Base-by-base conservation (phyloP, 306 rosid species). In the Cercis canadensis region DNA sequence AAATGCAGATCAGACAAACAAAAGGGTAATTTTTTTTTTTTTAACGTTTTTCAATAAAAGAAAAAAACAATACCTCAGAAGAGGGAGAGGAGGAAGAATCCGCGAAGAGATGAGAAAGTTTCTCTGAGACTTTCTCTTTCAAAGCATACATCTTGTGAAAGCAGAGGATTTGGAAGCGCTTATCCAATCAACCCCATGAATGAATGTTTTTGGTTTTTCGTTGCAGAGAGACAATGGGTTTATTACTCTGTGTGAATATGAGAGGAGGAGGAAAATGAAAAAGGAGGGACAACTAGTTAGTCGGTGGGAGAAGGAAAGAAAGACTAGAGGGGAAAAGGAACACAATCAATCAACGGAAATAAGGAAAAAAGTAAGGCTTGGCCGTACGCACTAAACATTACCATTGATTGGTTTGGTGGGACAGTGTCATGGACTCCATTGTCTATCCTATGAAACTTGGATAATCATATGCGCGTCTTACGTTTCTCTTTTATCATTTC, bases 101-200 rank as follows among this genome's bases (percentile, higher is more conserved):
- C 15, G 85, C 65, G 70, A 95, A 83, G 65, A 92, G 69, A 79
- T 88, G 74, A 5, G 91, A 84, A 13, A 94, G 50, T 77, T 75
- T 94, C 73, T 80, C 85, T 1, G 89, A 63, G 17, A 95, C 83
- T 62, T 83, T 95, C 6, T 91, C 90, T 72, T 72, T 95, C 54
- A 95, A 75, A 45, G 92, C 17, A n/a, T 82, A 8, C 99, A 88
- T 90, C 41, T 57, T 62, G 64, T 37, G 19, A 21, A 13, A 66
- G 60, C 60, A 49, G 19, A 36, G 2, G 15, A 17, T 15, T 24
- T 0, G 47, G 63, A 55, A 61, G 63, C 14, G 49, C 49, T 40
- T 33, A 5, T 47, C 60, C 78, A 65, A 24, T 24, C 29, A 24
- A 24, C 6, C 40, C 77, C 82, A 82, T 24, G 29, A 24, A 24